Evolutionary conservation across 2,329 filamentous ascomycete species (phyloP), one percentile per base, ranked within the genome.

Genomic region (Colletotrichum incanum): DNA sequence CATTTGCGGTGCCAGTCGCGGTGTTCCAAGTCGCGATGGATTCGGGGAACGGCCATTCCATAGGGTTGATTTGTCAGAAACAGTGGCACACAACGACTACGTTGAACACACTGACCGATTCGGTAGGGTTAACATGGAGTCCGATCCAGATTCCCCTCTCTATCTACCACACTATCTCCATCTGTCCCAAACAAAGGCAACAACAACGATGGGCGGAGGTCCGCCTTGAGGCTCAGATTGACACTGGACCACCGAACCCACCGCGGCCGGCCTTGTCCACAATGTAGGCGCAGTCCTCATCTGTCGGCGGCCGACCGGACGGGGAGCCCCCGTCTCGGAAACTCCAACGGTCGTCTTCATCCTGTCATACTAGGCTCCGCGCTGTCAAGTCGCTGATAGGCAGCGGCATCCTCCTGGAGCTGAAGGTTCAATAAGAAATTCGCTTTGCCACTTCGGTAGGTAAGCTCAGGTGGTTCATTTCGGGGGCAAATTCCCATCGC

Each of bases 381-480:
- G 54, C n/a, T 39, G 20, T 39, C n/a, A 23, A 39, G 3, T n/a
- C 52, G 34, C n/a, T 39, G 28, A 37, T 5, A 31, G 52, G 5
- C 52, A 14, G 31, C 31, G 31, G 31, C 34, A 56, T 39, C 54
- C 23, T 56, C 54, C 20, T 23, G 6, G 54, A 7, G 31, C 3
- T 37, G 5, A 16, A 37, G 8, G 6, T 16, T 56, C 54, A 26
- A 26, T 31, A 9, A 56, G n/a, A 39, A 16, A 23, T 39, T 56
- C 20, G 28, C 54, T 16, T 23, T 23, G 4, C 54, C 7, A 5
- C 23, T 16, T 39, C 18, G 34, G 54, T 26, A 39, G 31, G 54
- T 49, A 68, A 64, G 59, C 65, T 56, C 49, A 54, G 49, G 41
- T 45, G 45, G 41, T 50, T 65, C 65, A 60, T 54, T 66, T 66